A percentile compares a stretch with the other conserved stretches of the same genome.
phyloP scores from a whole-genome alignment of 345 rosid species.

The Combretum micranthum region DNA sequence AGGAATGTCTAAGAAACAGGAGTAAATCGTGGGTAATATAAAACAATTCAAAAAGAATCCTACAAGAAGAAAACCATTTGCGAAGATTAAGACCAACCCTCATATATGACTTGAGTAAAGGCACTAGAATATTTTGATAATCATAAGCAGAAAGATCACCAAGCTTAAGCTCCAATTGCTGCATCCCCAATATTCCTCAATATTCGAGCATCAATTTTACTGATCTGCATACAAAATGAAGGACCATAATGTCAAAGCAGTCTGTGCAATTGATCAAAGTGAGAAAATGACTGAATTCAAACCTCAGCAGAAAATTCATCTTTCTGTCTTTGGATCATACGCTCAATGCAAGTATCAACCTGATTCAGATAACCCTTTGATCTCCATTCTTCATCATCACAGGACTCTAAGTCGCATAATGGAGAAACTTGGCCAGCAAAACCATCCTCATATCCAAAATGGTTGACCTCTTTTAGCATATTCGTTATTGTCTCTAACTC shows the following conservation, averaged over 20 bases:
- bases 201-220: constrained; percentile 72
- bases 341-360: constrained; percentile 70
- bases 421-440: constrained; percentile 53
- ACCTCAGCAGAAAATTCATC: constrained; percentile 81
- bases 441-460: constrained; percentile 60
- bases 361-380: constrained; percentile 60
- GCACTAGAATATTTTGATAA: constrained; percentile 57
- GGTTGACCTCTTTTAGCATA: constrained; percentile 75
- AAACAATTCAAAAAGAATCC: constrained; percentile 8
- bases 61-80: constrained; percentile 7
- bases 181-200: constrained; percentile 73
- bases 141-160: constrained; percentile 63
- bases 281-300: constrained; percentile 14
- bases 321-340: constrained; percentile 72
- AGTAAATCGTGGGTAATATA: constrained; percentile 6
- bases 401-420: constrained; percentile 81
- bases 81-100: constrained; percentile 47
- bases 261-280: neutral
- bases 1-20: constrained; percentile 49
- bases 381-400: constrained; percentile 73
- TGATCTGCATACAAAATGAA: constrained; percentile 47
- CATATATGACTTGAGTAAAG: constrained; percentile 72
- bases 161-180: constrained; percentile 76
- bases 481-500: constrained; percentile 70
- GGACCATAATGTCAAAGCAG: neutral